Evolutionary conservation across 306 rosid genomes (phyloP), one percentile per base, ranked within the genome.

Genomic region (Lathyrus oleraceus): DNA sequence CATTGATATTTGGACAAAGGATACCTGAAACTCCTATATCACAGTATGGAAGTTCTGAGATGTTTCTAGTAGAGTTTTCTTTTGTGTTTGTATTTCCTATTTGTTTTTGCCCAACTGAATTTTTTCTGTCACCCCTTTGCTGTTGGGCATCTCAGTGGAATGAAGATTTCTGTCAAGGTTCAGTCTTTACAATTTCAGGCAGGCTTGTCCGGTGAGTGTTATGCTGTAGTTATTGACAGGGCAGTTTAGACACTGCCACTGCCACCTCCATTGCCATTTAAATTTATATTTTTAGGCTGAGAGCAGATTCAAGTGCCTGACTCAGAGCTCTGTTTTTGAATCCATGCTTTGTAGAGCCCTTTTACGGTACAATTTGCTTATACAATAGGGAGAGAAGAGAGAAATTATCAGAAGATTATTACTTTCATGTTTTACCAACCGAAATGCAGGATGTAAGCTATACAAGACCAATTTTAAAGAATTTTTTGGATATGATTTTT

Each of bases 371-470:
- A 77, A 87, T 94, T 62, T 90, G 99, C 95, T 88, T 94, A 73
- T 94, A 91, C 85, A 94, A 94, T 82, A 88, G 87, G 84, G 99
- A 94, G 84, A 86, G 95, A 79, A 86, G 96, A 81, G 99, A 94
- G 77, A 94, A 94, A 68, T 79, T 94, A 76, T 94, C 99, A 12
- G 99, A 94, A 81, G 99, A 94, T 79, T 94, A 84, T 74, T 78
- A 85, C 89, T 94, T 91, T 79, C 91, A 68, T 54, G 71, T 91
- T 74, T 69, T 57, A 74, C 92, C 96, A 12, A 79, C 89, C 47
- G 97, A 91, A 85, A 72, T 70, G 61, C 95, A 75, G 84, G 89
- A 87, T 81, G 99, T 94, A 85, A 88, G 98, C 65, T 53, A 61
- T 56, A 23, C 43, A 13, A 28, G 32, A 39, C 44, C 61, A 67